Conservation (phyloP, 2,329 filamentous ascomycete species). For the Ophiosphaerella korrae region DNA sequence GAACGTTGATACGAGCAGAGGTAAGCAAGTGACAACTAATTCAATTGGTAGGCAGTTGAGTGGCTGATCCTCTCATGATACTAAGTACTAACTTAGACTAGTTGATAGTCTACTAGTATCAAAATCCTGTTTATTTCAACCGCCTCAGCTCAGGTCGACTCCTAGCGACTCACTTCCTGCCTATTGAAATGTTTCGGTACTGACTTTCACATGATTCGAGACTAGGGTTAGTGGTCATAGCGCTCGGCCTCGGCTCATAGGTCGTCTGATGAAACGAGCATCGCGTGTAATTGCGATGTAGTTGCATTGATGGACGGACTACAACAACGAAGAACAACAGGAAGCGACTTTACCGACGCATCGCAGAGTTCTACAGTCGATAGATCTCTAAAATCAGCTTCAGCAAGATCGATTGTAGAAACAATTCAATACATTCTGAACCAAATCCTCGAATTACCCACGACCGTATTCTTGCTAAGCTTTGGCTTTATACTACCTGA, state of each 20-base stretch:
- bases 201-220: background rate
- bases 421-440: slow-evolving; percentile 2
- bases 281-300: background rate
- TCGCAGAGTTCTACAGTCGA: background rate
- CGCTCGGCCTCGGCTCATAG: slow-evolving; percentile 4
- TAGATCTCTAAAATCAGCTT: background rate
- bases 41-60: no score
- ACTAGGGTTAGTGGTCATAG: slow-evolving; percentile 1
- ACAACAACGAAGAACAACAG: background rate
- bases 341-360: background rate
- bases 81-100: no score
- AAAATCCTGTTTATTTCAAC: no score
- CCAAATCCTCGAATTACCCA: slow-evolving; percentile 5
- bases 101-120: no score
- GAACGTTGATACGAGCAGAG: no score
- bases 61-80: no score
- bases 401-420: background rate
- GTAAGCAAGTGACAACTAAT: no score
- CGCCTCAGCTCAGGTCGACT: no score
- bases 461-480: slow-evolving; percentile 3
- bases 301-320: background rate
- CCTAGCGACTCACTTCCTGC: no score
- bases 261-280: background rate
- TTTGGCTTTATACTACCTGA: slow-evolving; percentile 14
- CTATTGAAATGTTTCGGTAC: background rate